Conservation (phyloP, 164 flowering plant genomes). For the Sedum album region DNA sequence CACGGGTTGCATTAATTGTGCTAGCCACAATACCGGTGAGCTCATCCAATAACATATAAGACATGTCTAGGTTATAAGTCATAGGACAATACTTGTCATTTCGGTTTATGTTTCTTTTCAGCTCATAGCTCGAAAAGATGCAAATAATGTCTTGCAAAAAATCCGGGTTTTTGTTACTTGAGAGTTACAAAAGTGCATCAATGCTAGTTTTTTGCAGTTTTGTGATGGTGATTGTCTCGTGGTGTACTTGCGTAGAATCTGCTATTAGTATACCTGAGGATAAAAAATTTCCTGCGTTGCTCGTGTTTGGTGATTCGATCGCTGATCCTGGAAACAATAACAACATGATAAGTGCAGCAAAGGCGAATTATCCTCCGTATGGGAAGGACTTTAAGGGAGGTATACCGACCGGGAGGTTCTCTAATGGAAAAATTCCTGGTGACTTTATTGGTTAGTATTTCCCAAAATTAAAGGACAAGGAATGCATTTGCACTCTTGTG, state of each 20-base stretch:
- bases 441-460: constrained; percentile 1
- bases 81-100: neutral
- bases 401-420: constrained; percentile 4
- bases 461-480: too few relatives aligned
- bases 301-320: constrained; percentile 38
- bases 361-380: constrained; percentile 36
- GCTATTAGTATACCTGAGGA: constrained; percentile 9
- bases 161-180: neutral
- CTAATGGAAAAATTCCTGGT: constrained; percentile 4
- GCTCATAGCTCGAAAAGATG: neutral
- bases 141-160: neutral
- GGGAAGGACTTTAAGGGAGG: constrained; percentile 39
- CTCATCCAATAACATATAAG: too few relatives aligned
- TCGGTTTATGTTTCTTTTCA: too few relatives aligned
- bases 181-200: neutral
- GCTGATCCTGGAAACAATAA: constrained; percentile 49
- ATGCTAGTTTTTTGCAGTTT: neutral
- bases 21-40: neutral
- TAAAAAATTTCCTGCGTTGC: constrained; percentile 22
- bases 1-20: neutral
- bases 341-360: constrained; percentile 18
- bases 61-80: neutral
- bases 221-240: neutral
- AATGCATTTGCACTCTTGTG: too few relatives aligned
- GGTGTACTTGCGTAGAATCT: neutral